Evolutionary conservation across 75 land plant species (phyloP).

Genomic region (Pseudotsuga menziesii): DNA sequence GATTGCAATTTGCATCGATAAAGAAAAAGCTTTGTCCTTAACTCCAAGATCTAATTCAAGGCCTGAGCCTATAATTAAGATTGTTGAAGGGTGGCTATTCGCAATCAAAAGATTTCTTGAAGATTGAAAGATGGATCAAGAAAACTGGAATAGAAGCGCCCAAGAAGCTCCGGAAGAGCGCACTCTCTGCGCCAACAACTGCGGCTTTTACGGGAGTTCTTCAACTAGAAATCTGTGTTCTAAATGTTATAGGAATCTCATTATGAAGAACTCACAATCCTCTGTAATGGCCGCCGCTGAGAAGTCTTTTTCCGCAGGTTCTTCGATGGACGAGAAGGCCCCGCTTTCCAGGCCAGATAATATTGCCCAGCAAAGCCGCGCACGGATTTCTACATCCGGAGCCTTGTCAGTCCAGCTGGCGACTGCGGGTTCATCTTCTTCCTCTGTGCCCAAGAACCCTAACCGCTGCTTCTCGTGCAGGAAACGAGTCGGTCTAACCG

Average conservation of each 20-base stretch:
- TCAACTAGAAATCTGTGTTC: conserved; percentile 46
- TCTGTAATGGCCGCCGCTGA: conserved; percentile 34
- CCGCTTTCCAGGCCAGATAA: not conserved
- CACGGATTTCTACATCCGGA: not conserved
- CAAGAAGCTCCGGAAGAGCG: conserved; percentile 21
- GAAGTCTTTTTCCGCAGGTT: conserved; percentile 17
- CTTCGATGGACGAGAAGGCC: not conserved
- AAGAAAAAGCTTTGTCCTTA: too few species aligned
- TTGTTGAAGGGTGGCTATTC: too few species aligned
- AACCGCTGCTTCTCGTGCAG: conserved; percentile 53
- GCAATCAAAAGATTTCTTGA: too few species aligned
- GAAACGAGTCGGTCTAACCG: conserved; percentile 63
- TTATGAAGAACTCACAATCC: conserved; percentile 19
- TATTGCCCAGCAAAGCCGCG: not conserved
- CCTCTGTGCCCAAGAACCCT: conserved; percentile 12
- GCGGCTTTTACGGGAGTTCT: conserved; percentile 51
- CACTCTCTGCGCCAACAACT: conserved; percentile 50
- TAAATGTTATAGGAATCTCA: conserved; percentile 32
- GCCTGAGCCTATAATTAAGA: too few species aligned
- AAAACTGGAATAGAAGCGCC: too few species aligned
- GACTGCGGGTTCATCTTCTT: conserved; percentile 8
- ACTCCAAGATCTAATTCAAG: too few species aligned
- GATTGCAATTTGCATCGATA: too few species aligned
- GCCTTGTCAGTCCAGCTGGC: conserved; percentile 3
- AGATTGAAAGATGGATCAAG: too few species aligned